Evolutionary conservation across 306 rosid genomes (phyloP), one percentile per base, ranked within the genome.

Genomic region (Quercus cerris): DNA sequence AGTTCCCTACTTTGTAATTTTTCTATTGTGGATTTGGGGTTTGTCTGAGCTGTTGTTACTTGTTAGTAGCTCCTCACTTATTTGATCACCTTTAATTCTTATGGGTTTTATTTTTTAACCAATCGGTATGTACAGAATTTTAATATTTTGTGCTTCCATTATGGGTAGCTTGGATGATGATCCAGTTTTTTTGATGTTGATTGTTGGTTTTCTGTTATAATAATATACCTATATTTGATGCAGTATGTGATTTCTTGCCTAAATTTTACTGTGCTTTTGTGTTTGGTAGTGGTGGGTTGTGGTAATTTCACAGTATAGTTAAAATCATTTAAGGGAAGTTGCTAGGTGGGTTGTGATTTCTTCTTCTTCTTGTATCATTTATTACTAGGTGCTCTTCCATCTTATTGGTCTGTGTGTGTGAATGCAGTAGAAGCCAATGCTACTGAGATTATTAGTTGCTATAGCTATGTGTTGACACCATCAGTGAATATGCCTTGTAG

Each of bases 271-370:
- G 17, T 49, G 54, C 1, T 41, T 56, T 6, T 20, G 51, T 11
- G 54, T 56, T 71, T 79, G 64, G 64, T 58, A 27, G 30, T 79
- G 52, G 56, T 63, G 68, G 71, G 70, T 30, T 17, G 70, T 6
- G 72, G 9, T 19, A 19, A 33, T 68, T 35, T 35, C 72, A 68
- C 11, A 18, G 20, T 68, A 18, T 3, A 66, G 51, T 68, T 18
- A n/a, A 3, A 19, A 35, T 68, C 9, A 49, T 19, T 22, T 22
- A 68, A 66, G 22, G 63, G 71, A 18, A 20, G 27, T 18, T 25
- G 56, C 30, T 28, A 49, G 23, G 23, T 23, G 23, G 23, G 23
- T 23, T 23, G 23, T 23, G 23, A 23, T 23, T 23, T 23, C 23
- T 23, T 23, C 23, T 23, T 23, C 23, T 25, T 25, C 27, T 25